Conservation (phyloP, 768 basidiomycete genomes). For the Calocera viscosa region DNA sequence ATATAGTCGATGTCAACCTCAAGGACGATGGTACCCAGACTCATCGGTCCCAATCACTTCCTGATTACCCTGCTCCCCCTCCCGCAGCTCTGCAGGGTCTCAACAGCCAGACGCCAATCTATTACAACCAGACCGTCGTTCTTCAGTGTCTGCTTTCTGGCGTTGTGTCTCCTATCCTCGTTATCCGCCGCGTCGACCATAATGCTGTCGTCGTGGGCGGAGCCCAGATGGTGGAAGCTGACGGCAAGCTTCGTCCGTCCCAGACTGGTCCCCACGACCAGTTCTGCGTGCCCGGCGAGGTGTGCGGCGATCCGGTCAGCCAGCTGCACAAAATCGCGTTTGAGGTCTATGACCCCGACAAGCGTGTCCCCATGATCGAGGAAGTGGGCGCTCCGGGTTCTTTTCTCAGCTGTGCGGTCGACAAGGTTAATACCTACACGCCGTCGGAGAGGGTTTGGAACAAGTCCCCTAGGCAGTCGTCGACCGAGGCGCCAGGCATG, state of each 20-base stretch:
- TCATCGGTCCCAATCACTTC: slow-evolving; percentile 66
- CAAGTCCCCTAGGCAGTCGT: slow-evolving; percentile 25
- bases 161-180: slow-evolving; percentile 81
- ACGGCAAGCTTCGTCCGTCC: slow-evolving; percentile 32
- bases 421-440: slow-evolving; percentile 83
- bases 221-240: slow-evolving; percentile 76
- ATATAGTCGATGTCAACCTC: slow-evolving; percentile 79
- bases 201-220: slow-evolving; percentile 83
- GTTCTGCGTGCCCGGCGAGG: slow-evolving; percentile 71
- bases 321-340: slow-evolving; percentile 94
- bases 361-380: slow-evolving; percentile 38
- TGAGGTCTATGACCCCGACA: slow-evolving; percentile 67
- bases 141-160: slow-evolving; percentile 90
- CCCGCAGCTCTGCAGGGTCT: slow-evolving; percentile 81
- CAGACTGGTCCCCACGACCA: slow-evolving; percentile 49
- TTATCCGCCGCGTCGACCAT: slow-evolving; percentile 88
- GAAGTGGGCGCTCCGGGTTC: slow-evolving; percentile 68
- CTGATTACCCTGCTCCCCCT: slow-evolving; percentile 84
- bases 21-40: slow-evolving; percentile 67
- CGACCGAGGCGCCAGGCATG: slow-evolving; percentile 1
- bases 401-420: slow-evolving; percentile 83
- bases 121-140: slow-evolving; percentile 94
- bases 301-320: slow-evolving; percentile 86
- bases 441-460: slow-evolving; percentile 77
- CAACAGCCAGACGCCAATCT: slow-evolving; percentile 75